Conservation (phyloP, 2,329 filamentous ascomycete species). For the Emmonsiellopsis sp. region DNA sequence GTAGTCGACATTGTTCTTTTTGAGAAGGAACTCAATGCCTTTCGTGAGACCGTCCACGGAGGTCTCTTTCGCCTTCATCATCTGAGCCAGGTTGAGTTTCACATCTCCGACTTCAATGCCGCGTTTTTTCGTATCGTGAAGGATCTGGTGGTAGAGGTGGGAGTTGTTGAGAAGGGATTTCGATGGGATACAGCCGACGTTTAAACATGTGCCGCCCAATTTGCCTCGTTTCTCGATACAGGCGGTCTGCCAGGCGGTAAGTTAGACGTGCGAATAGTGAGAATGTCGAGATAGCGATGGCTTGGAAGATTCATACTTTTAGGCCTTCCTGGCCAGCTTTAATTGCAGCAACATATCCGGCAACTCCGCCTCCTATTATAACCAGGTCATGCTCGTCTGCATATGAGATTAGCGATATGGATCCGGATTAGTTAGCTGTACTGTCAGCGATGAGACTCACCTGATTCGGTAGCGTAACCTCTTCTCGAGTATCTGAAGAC, state of each 20-base stretch:
- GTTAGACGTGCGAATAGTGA: neutral
- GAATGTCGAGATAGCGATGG: neutral
- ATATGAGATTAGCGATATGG: neutral
- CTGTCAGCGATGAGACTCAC: constrained; percentile 17
- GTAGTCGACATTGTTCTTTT: constrained; percentile 99
- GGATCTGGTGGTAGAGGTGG: constrained; percentile 91
- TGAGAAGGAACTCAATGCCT: constrained; percentile 95
- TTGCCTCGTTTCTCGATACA: constrained; percentile 98
- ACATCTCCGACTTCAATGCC: constrained; percentile 97
- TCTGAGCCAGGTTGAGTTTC: constrained; percentile 84
- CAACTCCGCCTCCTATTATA: constrained; percentile 96
- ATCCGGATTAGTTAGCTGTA: neutral
- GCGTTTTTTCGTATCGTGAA: constrained; percentile 93
- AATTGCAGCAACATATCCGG: constrained; percentile 97
- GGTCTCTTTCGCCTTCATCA: constrained; percentile 98
- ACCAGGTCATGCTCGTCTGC: constrained; percentile 91
- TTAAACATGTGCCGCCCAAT: constrained; percentile 93
- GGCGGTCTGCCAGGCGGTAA: constrained; percentile 54
- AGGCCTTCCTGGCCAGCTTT: constrained; percentile 96
- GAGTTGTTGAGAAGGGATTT: constrained; percentile 99
- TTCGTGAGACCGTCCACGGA: constrained; percentile 86
- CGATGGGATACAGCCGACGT: constrained; percentile 98
- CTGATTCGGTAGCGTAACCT: constrained; percentile 47
- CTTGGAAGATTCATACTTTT: constrained; percentile 58
- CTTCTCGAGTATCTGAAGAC: constrained; percentile 45